A percentile compares a stretch with the other conserved stretches of the same genome.
Evolutionary conservation across 352 stramenopile genomes (phyloP).

Genomic region (Phytophthora lateralis): DNA sequence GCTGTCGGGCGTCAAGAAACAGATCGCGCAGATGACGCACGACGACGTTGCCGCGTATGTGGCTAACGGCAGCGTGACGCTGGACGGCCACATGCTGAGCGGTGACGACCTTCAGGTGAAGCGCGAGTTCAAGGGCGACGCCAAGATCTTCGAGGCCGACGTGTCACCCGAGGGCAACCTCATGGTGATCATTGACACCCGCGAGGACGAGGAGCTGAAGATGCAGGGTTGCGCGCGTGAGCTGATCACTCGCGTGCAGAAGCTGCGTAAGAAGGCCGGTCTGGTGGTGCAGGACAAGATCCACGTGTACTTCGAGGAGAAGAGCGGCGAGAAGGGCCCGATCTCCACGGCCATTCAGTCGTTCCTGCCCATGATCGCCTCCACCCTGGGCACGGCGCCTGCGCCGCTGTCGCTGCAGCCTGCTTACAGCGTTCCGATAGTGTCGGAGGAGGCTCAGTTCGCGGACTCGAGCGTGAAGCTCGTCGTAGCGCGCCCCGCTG

Average conservation of each 20-base stretch:
- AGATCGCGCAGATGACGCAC: constrained; percentile 71
- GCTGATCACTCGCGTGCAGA: constrained; percentile 98
- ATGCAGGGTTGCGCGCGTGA: constrained; percentile 94
- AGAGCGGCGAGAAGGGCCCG: constrained; percentile 48
- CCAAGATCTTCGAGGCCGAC: constrained; percentile 92
- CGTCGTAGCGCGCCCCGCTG: constrained; percentile 67
- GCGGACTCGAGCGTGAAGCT: constrained; percentile 71
- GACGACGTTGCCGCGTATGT: constrained; percentile 74
- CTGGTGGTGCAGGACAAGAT: constrained; percentile 96
- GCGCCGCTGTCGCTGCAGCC: constrained; percentile 67
- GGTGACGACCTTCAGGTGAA: constrained; percentile 95
- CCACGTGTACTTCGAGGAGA: constrained; percentile 94
- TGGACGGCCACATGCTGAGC: constrained; percentile 75
- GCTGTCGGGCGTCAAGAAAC: constrained; percentile 92
- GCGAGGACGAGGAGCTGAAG: constrained; percentile 95
- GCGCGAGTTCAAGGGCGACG: constrained; percentile 94
- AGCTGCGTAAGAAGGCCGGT: constrained; percentile 97
- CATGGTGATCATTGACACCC: constrained; percentile 96
- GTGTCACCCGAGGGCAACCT: constrained; percentile 90
- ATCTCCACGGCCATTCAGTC: constrained; percentile 70
- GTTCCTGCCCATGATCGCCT: constrained; percentile 62
- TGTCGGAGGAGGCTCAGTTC: constrained; percentile 73
- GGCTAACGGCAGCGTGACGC: constrained; percentile 81
- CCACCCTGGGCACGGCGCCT: constrained; percentile 62
- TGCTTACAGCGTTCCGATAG: constrained; percentile 67